Conservation (phyloP, 805 yeast species). For the Vanderwaltozyma yarrowii region DNA sequence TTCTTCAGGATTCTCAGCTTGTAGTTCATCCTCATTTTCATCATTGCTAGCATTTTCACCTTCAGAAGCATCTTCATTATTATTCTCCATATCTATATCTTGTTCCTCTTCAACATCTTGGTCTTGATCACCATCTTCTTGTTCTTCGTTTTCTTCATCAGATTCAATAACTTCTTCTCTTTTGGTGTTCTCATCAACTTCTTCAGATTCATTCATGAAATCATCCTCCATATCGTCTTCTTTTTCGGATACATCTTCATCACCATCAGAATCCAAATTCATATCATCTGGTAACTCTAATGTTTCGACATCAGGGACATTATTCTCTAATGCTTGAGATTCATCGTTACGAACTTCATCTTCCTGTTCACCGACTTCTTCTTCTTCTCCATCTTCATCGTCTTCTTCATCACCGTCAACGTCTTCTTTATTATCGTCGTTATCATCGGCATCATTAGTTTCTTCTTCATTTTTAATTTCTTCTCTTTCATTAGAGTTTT, state of each 20-base stretch:
- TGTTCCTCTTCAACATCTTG: constrained; percentile 24
- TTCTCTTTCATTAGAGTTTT: constrained; percentile 15
- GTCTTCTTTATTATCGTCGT: constrained; percentile 27
- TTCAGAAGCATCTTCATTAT: constrained; percentile 78
- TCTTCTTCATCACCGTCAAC: constrained; percentile 38
- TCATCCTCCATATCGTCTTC: constrained; percentile 49
- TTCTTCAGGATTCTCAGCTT: constrained; percentile 16
- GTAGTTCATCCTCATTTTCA: constrained; percentile 38
- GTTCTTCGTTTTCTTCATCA: constrained; percentile 40
- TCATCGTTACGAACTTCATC: constrained; percentile 66
- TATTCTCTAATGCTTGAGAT: constrained; percentile 55
- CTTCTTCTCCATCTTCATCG: constrained; percentile 50
- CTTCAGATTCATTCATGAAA: constrained; percentile 47
- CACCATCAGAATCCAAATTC: constrained; percentile 70
- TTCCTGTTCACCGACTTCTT: constrained; percentile 75
- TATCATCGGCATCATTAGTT: constrained; percentile 6
- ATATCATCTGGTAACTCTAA: constrained; percentile 88
- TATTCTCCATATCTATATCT: constrained; percentile 28
- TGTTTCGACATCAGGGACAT: constrained; percentile 76
- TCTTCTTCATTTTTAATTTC: constrained; percentile 8
- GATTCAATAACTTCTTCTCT: constrained; percentile 18
- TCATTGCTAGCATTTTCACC: too few species aligned
- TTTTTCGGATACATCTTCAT: constrained; percentile 27
- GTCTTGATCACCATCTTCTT: constrained; percentile 72
- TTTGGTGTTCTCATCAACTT: constrained; percentile 50